Conservation (phyloP, 1,284 basidiomycete species). For the Cryptococcus sp. region DNA sequence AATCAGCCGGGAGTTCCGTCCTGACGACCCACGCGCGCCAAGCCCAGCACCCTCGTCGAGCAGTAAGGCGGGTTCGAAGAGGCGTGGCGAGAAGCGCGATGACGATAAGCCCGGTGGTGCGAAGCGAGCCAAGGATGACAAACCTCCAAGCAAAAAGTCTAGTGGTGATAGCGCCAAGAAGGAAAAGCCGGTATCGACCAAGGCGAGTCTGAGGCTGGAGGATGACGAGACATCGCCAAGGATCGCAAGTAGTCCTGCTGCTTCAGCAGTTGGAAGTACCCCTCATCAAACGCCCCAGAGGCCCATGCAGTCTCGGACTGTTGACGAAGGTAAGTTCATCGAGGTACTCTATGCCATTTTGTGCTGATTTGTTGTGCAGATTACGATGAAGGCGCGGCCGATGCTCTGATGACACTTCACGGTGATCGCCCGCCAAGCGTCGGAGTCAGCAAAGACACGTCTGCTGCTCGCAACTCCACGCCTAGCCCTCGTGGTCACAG, state of each 20-base stretch:
- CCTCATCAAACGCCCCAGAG: constrained; percentile 22
- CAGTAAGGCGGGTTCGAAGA: constrained; percentile 21
- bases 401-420: constrained; percentile 52
- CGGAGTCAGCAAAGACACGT: constrained; percentile 7
- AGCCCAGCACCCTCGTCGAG: constrained; percentile 38
- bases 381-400: constrained; percentile 52
- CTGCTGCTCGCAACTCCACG: constrained; percentile 1
- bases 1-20: constrained; percentile 22
- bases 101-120: constrained; percentile 29
- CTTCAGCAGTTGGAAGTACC: constrained; percentile 13
- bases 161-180: constrained; percentile 20
- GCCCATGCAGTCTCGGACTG: constrained; percentile 24
- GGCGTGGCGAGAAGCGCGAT: constrained; percentile 14
- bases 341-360: neutral
- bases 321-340: constrained; percentile 48
- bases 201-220: constrained; percentile 10
- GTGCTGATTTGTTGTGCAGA: constrained; percentile 30
- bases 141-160: constrained; percentile 13
- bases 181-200: constrained; percentile 9
- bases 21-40: constrained; percentile 34
- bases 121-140: constrained; percentile 27
- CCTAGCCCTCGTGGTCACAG: constrained; percentile 3
- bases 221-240: constrained; percentile 15
- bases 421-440: constrained; percentile 36
- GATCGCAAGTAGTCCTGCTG: constrained; percentile 22